phyloP scores from a whole-genome alignment of 169 alveolate species.

The Plasmodium knowlesi region DNA sequence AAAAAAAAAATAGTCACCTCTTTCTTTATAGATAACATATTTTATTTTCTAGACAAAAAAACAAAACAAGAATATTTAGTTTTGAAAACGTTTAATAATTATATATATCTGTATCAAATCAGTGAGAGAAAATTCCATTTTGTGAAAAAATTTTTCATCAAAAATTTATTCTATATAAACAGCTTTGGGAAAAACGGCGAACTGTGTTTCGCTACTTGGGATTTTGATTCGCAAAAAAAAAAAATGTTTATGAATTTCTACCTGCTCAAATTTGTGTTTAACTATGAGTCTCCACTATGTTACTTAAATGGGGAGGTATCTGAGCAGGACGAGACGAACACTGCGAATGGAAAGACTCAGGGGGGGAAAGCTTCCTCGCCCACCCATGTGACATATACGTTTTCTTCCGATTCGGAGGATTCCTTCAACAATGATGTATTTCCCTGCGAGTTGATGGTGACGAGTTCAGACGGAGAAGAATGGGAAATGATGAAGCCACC shows the following conservation, averaged over 20 bases:
- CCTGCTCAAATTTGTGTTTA: constrained; percentile 21
- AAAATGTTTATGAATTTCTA: constrained; percentile 37
- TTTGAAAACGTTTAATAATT: constrained; percentile 20
- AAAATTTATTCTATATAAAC: constrained; percentile 54
- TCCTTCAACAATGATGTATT: background rate
- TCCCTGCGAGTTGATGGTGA: constrained; percentile 1
- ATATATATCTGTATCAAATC: constrained; percentile 37
- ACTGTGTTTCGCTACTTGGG: constrained; percentile 58
- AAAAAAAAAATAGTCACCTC: constrained; percentile 55
- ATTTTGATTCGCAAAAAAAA: background rate
- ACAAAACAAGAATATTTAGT: constrained; percentile 47
- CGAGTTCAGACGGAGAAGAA: background rate
- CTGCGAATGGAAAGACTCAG: background rate
- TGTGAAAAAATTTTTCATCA: constrained; percentile 39
- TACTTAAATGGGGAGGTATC: background rate
- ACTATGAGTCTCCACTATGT: background rate
- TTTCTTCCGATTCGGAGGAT: constrained; percentile 30
- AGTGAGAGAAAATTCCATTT: constrained; percentile 9
- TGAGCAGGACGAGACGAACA: background rate
- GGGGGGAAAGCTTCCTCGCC: background rate
- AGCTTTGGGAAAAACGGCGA: constrained; percentile 68
- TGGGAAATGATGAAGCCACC: background rate
- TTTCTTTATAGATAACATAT: constrained; percentile 37
- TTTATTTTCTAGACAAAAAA: constrained; percentile 51
- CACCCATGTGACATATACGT: constrained; percentile 21